Conservation (phyloP, 202 grass and related monocot genomes). For the Setaria italica region DNA sequence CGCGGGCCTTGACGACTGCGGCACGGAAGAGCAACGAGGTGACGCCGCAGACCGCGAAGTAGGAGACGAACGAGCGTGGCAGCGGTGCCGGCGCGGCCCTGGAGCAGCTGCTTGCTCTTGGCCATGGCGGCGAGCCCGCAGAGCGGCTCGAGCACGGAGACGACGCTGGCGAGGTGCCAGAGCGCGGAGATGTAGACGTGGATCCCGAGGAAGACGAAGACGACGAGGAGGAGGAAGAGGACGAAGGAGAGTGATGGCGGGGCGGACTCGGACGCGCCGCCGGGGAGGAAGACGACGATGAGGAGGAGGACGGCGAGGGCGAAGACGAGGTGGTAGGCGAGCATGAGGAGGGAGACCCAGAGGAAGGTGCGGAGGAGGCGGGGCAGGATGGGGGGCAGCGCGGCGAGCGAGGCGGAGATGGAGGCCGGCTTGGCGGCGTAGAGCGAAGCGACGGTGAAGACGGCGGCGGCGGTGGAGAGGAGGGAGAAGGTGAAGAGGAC, state of each 20-base stretch:
- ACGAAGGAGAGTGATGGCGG: slow-evolving; percentile 39
- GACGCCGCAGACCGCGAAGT: slow-evolving; percentile 77
- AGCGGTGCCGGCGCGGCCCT: slow-evolving; percentile 64
- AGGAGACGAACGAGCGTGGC: slow-evolving; percentile 69
- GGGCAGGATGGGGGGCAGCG: slow-evolving; percentile 72
- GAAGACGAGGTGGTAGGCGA: slow-evolving; percentile 75
- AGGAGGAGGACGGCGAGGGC: slow-evolving; percentile 60
- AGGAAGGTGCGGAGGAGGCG: slow-evolving; percentile 92
- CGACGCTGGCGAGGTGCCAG: slow-evolving; percentile 97
- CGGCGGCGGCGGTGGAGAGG: slow-evolving; percentile 86
- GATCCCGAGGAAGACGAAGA: slow-evolving; percentile 72
- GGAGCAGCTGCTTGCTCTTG: slow-evolving; percentile 83
- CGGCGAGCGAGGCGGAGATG: slow-evolving; percentile 71
- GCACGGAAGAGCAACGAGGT: slow-evolving; percentile 73
- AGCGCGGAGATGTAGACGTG: slow-evolving; percentile 96
- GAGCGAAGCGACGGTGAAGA: slow-evolving; percentile 96
- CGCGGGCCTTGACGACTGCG: slow-evolving; percentile 73
- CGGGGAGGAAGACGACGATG: slow-evolving; percentile 45
- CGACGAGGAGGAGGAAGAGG: slow-evolving; percentile 55
- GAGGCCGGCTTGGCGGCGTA: slow-evolving; percentile 83
- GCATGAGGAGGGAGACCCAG: slow-evolving; percentile 86
- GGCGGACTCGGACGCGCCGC: not conserved
- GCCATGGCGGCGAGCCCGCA: slow-evolving; percentile 86
- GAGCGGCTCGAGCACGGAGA: slow-evolving; percentile 92
- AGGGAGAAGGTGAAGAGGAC: slow-evolving; percentile 97